Percentiles rank a stretch among this genome's conserved stretches.
Conservation (phyloP, 495 filamentous ascomycete species). For the Penicillium manginii region DNA sequence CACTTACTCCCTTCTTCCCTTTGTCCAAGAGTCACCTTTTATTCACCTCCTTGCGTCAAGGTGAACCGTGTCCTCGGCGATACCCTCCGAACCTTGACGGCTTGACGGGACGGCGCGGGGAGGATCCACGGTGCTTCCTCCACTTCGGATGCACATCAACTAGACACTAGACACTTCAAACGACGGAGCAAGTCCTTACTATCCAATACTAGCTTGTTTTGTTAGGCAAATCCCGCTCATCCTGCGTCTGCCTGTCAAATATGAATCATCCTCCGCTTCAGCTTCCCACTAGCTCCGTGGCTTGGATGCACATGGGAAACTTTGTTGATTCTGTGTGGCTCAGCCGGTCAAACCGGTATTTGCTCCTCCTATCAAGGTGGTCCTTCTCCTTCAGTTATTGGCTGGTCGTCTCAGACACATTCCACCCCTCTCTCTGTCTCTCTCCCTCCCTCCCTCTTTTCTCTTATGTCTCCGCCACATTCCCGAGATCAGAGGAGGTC, state of each 20-base stretch:
- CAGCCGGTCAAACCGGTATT: conserved; percentile 12
- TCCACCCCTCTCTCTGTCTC: conserved; percentile 21
- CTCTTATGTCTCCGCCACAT: conserved; percentile 28
- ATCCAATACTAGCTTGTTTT: neutral
- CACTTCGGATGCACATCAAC: conserved; percentile 3
- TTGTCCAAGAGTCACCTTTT: conserved; percentile 24
- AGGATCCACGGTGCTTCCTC: conserved; percentile 27
- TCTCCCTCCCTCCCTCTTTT: too few species aligned
- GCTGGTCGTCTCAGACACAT: conserved; percentile 30
- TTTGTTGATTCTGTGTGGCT: conserved; percentile 23
- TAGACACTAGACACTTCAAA: neutral
- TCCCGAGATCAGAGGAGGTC: conserved; percentile 17
- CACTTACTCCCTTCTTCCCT: neutral
- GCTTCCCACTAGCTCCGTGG: conserved; percentile 14
- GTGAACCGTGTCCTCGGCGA: conserved; percentile 35
- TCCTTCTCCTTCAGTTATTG: conserved; percentile 14
- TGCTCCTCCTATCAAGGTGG: conserved; percentile 16
- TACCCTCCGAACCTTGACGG: conserved; percentile 53
- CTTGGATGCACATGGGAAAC: conserved; percentile 27
- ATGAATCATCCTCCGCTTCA: conserved; percentile 1
- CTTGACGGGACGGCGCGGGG: conserved; percentile 53
- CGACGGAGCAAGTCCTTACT: neutral
- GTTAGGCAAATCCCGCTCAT: conserved; percentile 1
- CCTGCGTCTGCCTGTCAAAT: conserved; percentile 5
- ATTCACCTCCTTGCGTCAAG: conserved; percentile 40